These are phyloP conservation scores for Reticulascus tulasneorum DNA, from an alignment of 2,329 filamentous ascomycete genomes.

Conservation along the genomic window DNA sequence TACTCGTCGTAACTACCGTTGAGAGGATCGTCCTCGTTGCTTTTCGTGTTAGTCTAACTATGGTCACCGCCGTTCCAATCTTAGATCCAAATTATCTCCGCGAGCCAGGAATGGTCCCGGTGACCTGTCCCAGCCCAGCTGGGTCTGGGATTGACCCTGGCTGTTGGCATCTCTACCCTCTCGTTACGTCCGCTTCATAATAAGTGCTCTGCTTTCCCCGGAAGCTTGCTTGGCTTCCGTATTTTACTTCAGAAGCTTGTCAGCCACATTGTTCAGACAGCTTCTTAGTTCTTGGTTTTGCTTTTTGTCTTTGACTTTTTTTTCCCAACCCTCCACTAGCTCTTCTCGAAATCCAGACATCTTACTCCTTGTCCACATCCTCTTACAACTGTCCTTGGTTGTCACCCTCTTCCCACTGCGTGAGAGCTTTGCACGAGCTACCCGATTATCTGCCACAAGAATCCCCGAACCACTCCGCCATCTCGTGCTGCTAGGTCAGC, in stretches of 20 bases:
- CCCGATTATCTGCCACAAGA: too few relatives aligned
- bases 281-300: constrained; percentile 10
- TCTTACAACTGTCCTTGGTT: too few relatives aligned
- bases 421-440: too few relatives aligned
- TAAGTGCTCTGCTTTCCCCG: constrained; percentile 14
- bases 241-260: constrained; percentile 13
- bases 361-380: too few relatives aligned
- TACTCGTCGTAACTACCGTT: constrained; percentile 14
- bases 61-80: constrained; percentile 19
- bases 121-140: constrained; percentile 16
- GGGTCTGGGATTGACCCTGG: constrained; percentile 15
- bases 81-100: constrained; percentile 16
- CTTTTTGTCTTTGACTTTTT: constrained; percentile 13
- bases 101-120: constrained; percentile 12
- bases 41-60: constrained; percentile 14
- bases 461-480: too few relatives aligned
- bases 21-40: constrained; percentile 17
- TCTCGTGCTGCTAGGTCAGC: too few relatives aligned
- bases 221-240: constrained; percentile 8
- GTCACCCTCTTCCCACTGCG: too few relatives aligned
- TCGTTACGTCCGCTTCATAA: constrained; percentile 16
- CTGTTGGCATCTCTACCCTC: constrained; percentile 15
- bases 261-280: constrained; percentile 10
- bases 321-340: too few relatives aligned
- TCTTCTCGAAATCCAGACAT: too few relatives aligned